Percentiles rank a stretch among this genome's conserved stretches.
phyloP scores from a whole-genome alignment of 345 rosid genomes.

The Eucalyptus marginata region DNA sequence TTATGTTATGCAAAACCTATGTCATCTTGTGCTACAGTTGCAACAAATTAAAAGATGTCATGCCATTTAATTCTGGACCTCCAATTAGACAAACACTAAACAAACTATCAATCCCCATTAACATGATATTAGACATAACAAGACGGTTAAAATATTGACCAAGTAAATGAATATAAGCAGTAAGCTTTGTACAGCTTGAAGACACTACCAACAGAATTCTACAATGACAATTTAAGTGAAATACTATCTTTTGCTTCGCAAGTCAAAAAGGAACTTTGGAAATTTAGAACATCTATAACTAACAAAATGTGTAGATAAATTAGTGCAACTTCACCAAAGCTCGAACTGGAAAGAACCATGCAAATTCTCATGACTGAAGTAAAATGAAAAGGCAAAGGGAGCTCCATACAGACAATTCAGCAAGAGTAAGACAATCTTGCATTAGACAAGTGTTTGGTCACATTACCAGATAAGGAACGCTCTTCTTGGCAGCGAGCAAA shows the following conservation, averaged over 20 bases:
- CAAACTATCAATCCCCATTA: not conserved
- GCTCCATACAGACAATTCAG: not conserved
- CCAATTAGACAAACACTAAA: not conserved
- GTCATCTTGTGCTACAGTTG: not conserved
- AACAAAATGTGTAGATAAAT: not conserved
- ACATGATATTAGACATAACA: not conserved
- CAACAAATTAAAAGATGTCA: not conserved
- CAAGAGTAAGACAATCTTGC: not conserved
- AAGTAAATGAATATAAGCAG: not conserved
- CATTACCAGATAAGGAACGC: slow-evolving; percentile 88
- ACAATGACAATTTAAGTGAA: not conserved
- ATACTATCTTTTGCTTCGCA: not conserved
- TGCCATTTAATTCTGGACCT: not conserved
- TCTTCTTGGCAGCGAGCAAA: slow-evolving; percentile 93
- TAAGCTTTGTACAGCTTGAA: not conserved
- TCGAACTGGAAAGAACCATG: not conserved
- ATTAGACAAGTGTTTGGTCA: slow-evolving; percentile 4
- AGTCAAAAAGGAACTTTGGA: not conserved
- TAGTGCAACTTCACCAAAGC: not conserved
- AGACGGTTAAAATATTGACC: not conserved
- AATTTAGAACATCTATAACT: not conserved
- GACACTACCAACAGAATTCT: not conserved
- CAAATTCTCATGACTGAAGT: not conserved
- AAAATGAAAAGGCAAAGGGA: not conserved
- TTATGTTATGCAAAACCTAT: not conserved